Percentiles rank a stretch among this genome's conserved stretches.
phyloP scores from a whole-genome alignment of 2,329 filamentous ascomycete species.

The Paraphaeosphaeria sporulosa region DNA sequence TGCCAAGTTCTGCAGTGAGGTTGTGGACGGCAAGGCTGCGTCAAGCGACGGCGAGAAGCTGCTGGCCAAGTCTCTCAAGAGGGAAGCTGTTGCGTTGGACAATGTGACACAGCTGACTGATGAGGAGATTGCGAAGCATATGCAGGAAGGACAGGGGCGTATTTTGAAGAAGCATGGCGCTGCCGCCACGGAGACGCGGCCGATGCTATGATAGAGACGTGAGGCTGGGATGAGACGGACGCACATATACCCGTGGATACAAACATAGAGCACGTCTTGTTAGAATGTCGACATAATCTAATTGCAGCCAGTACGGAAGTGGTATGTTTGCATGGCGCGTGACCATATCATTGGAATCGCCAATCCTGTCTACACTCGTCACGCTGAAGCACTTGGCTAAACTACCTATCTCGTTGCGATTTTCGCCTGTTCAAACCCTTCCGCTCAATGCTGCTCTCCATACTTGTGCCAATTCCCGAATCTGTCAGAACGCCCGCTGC shows the following conservation, averaged over 20 bases:
- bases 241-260: constrained; percentile 3
- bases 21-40: constrained; percentile 34
- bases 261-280: not conserved
- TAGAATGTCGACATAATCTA: not conserved
- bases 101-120: constrained; percentile 40
- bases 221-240: too few species aligned
- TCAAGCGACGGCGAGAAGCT: constrained; percentile 36
- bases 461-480: constrained; percentile 58
- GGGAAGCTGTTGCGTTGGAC: constrained; percentile 34
- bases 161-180: constrained; percentile 30
- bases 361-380: not conserved
- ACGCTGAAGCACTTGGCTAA: not conserved
- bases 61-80: constrained; percentile 40
- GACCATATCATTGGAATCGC: not conserved
- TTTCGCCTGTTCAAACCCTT: constrained; percentile 28
- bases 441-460: constrained; percentile 49
- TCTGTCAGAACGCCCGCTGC: constrained; percentile 38
- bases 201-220: constrained; percentile 26
- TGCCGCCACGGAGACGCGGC: constrained; percentile 27
- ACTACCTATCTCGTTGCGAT: constrained; percentile 1
- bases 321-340: not conserved
- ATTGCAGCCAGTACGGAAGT: not conserved
- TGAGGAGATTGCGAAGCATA: constrained; percentile 38
- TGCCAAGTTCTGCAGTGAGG: constrained; percentile 41
- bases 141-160: constrained; percentile 35